Percentiles rank a stretch among this genome's conserved stretches.
Evolutionary conservation across 495 filamentous ascomycete genomes (phyloP).

Genomic region (Cercophora newfieldiana): DNA sequence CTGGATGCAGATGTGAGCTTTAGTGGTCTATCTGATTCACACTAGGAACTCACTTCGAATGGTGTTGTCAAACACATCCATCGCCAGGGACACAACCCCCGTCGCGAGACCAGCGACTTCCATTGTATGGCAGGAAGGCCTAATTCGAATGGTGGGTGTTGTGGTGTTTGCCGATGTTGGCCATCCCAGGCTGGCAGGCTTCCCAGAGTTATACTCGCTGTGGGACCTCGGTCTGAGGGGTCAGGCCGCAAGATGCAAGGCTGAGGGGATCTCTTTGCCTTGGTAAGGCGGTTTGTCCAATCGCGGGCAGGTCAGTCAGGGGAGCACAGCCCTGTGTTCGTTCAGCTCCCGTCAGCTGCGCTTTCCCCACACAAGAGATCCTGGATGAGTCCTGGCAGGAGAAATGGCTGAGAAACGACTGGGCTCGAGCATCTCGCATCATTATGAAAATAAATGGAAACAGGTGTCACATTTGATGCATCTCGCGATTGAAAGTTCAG

Average conservation of each 20-base stretch:
- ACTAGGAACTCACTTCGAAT: constrained; percentile 24
- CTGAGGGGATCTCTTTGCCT: neutral
- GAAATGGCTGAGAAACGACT: neutral
- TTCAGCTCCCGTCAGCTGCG: neutral
- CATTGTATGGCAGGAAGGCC: constrained; percentile 15
- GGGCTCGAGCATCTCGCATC: neutral
- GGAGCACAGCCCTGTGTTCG: neutral
- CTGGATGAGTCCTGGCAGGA: no score
- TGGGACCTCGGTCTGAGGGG: neutral
- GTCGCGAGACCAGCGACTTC: constrained; percentile 19
- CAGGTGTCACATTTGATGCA: neutral
- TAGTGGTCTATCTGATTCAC: neutral
- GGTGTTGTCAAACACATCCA: constrained; percentile 35
- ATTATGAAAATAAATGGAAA: neutral
- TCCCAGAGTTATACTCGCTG: neutral
- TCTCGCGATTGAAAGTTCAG: neutral
- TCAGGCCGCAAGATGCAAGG: neutral
- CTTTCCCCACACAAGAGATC: neutral
- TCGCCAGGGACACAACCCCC: constrained; percentile 31
- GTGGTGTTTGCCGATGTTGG: neutral
- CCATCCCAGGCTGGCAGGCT: neutral
- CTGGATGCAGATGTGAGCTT: neutral
- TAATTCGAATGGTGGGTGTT: neutral
- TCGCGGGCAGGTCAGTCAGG: neutral
- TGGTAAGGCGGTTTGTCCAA: neutral